Evolutionary conservation across 768 basidiomycete species (phyloP).

Genomic region (Mycena metata): DNA sequence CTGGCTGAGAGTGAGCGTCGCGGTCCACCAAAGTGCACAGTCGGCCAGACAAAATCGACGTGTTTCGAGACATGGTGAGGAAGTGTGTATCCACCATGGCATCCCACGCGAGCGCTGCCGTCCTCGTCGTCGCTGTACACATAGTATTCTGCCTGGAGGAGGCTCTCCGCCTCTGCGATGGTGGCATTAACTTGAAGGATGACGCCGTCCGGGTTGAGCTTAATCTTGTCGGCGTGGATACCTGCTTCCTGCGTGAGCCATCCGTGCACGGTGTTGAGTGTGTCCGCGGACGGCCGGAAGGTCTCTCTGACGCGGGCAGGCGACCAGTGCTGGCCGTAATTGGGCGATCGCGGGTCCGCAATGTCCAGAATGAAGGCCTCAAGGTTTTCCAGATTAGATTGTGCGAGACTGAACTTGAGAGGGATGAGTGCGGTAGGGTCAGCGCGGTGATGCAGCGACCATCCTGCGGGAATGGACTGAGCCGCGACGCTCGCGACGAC

Average conservation of each 20-base stretch:
- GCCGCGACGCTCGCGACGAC: slow-evolving; percentile 4
- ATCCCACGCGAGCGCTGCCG: slow-evolving; percentile 23
- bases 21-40: slow-evolving; percentile 23
- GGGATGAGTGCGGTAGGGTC: slow-evolving; percentile 25
- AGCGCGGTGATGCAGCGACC: slow-evolving; percentile 29
- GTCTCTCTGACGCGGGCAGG: slow-evolving; percentile 26
- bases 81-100: slow-evolving; percentile 29
- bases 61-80: slow-evolving; percentile 29
- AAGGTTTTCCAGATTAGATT: slow-evolving; percentile 26
- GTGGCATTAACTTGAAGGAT: slow-evolving; percentile 20
- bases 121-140: slow-evolving; percentile 24
- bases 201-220: slow-evolving; percentile 25
- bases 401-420: slow-evolving; percentile 30
- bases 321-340: slow-evolving; percentile 31
- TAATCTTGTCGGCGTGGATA: slow-evolving; percentile 20
- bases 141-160: slow-evolving; percentile 29
- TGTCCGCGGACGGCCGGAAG: slow-evolving; percentile 26
- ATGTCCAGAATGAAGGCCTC: slow-evolving; percentile 25
- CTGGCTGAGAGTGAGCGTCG: slow-evolving; percentile 7
- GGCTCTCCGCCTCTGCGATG: slow-evolving; percentile 27
- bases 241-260: slow-evolving; percentile 27
- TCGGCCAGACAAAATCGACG: slow-evolving; percentile 30
- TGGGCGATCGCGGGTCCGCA: slow-evolving; percentile 27
- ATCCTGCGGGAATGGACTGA: slow-evolving; percentile 21
- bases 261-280: slow-evolving; percentile 13